Conservation (phyloP, 148 eudicot species). For the Pouteria glomerata region DNA sequence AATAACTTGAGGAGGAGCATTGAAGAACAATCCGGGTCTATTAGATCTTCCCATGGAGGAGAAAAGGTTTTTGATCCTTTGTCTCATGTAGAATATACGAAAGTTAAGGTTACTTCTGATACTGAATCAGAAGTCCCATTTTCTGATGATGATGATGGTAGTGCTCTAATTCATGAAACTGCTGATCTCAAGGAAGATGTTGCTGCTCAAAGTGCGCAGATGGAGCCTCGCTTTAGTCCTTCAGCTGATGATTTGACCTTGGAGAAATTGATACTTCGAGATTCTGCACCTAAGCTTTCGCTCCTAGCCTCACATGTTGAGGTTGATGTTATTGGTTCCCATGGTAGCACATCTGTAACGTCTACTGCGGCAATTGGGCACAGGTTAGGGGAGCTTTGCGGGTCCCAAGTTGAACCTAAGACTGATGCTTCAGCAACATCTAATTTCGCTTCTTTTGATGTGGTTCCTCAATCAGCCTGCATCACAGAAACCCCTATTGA, state of each 20-base stretch:
- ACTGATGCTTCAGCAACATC: constrained; percentile 17
- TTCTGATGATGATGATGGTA: constrained; percentile 36
- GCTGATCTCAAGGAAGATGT: constrained; percentile 23
- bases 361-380: constrained; percentile 34
- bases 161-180: constrained; percentile 22
- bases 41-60: constrained; percentile 11
- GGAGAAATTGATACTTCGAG: constrained; percentile 29
- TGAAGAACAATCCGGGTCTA: constrained; percentile 20
- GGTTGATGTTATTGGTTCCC: constrained; percentile 17
- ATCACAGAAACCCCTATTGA: constrained; percentile 17
- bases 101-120: constrained; percentile 61
- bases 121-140: constrained; percentile 51
- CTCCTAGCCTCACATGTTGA: constrained; percentile 24
- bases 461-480: constrained; percentile 29
- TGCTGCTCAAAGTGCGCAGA: constrained; percentile 18
- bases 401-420: constrained; percentile 38
- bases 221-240: constrained; percentile 26
- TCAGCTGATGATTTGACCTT: constrained; percentile 24
- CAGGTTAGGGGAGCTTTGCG: constrained; percentile 58
- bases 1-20: constrained; percentile 23
- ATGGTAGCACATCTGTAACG: constrained; percentile 15
- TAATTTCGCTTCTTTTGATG: constrained; percentile 18
- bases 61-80: constrained; percentile 30
- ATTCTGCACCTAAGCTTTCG: constrained; percentile 26
- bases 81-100: constrained; percentile 43